Evolutionary conservation across 2,329 filamentous ascomycete species (phyloP).

Genomic region (Fusarium nurragi): DNA sequence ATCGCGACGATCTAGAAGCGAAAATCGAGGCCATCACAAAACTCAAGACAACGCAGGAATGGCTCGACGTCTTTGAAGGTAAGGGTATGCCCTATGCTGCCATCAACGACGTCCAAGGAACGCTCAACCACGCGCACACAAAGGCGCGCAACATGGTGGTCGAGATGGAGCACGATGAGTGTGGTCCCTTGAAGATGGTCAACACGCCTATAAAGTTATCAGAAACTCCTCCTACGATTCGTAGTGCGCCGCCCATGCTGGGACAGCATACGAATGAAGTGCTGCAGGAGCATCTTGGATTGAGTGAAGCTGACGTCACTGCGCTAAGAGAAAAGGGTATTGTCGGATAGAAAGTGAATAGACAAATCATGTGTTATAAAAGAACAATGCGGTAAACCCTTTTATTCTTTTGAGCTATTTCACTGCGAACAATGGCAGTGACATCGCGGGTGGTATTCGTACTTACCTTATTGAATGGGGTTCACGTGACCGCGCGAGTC

Average conservation of each 20-base stretch:
- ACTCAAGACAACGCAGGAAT: constrained; percentile 84
- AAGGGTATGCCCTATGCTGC: constrained; percentile 91
- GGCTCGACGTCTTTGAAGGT: constrained; percentile 88
- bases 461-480: not conserved
- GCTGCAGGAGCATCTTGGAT: constrained; percentile 69
- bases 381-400: not conserved
- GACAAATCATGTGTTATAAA: not conserved
- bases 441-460: not conserved
- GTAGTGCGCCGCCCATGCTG: constrained; percentile 82
- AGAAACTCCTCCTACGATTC: constrained; percentile 77
- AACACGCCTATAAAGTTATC: constrained; percentile 97
- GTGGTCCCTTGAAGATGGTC: constrained; percentile 87
- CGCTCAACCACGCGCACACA: constrained; percentile 86
- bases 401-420: not conserved
- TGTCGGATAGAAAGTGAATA: constrained; percentile 58
- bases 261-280: constrained; percentile 89
- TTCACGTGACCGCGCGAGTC: constrained; percentile 36
- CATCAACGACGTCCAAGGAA: constrained; percentile 89
- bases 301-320: constrained; percentile 67
- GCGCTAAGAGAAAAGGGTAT: constrained; percentile 73
- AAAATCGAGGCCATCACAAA: constrained; percentile 80
- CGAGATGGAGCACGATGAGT: constrained; percentile 82
- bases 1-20: constrained; percentile 80
- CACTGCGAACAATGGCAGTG: constrained; percentile 1
- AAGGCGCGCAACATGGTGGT: constrained; percentile 88